These are phyloP conservation scores for Rasamsonia emersonii DNA, from an alignment of 2,329 filamentous ascomycete genomes.

Conservation along the genomic window DNA sequence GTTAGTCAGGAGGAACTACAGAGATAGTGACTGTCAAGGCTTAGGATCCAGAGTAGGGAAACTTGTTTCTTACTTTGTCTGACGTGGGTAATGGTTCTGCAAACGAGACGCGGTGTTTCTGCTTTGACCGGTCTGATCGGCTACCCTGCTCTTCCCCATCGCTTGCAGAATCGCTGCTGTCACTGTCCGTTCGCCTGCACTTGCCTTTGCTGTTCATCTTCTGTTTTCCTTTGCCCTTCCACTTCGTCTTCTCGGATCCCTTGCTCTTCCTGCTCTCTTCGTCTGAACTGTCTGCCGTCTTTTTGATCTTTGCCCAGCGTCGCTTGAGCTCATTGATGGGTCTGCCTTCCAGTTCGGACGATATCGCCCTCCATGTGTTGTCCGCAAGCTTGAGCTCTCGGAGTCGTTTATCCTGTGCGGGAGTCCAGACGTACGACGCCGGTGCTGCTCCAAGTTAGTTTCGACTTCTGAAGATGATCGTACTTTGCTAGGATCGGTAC, in stretches of 20 bases:
- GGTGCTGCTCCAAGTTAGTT: too few relatives aligned
- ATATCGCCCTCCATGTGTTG: slow-evolving; percentile 16
- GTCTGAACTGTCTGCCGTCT: slow-evolving; percentile 2
- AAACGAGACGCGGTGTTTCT: slow-evolving; percentile 13
- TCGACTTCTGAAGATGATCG: too few relatives aligned
- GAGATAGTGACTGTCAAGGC: too few relatives aligned
- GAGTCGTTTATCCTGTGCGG: slow-evolving; percentile 14
- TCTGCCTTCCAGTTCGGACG: slow-evolving; percentile 13
- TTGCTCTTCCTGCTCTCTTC: slow-evolving; percentile 4
- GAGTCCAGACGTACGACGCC: slow-evolving; percentile 11
- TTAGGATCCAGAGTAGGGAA: too few relatives aligned
- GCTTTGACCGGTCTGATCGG: slow-evolving; percentile 1
- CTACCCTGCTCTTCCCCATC: neutral
- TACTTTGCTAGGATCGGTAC: too few relatives aligned
- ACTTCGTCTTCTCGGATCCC: slow-evolving; percentile 4
- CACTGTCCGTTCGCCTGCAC: slow-evolving; percentile 1
- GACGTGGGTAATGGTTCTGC: slow-evolving; percentile 8
- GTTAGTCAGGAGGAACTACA: too few relatives aligned
- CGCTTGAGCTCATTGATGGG: slow-evolving; percentile 16
- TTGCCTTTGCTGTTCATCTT: too few relatives aligned
- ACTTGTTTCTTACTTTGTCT: slow-evolving; percentile 11
- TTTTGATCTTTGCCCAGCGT: slow-evolving; percentile 12
- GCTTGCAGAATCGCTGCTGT: neutral
- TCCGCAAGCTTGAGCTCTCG: slow-evolving; percentile 13
- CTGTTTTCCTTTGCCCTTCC: slow-evolving; percentile 4